Evolutionary conservation across 2,329 filamentous ascomycete genomes (phyloP).

Genomic region (Penicillium sp.): DNA sequence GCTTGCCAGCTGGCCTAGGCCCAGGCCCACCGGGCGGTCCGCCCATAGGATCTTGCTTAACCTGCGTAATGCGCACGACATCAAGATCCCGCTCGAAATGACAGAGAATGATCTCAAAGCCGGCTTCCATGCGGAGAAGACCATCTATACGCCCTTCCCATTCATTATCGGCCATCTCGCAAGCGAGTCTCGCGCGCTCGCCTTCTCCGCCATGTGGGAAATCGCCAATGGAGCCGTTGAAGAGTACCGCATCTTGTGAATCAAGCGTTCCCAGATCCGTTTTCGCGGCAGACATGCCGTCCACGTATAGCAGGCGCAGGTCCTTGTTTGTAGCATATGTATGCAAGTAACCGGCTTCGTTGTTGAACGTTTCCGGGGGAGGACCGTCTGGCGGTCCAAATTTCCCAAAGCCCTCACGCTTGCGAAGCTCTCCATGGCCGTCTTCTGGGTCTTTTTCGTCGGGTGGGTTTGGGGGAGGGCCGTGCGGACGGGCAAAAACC

Average conservation of each 20-base stretch:
- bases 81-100: constrained; percentile 54
- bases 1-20: background rate
- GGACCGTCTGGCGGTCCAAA: background rate
- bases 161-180: constrained; percentile 52
- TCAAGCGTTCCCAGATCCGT: constrained; percentile 66
- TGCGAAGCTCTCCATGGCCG: constrained; percentile 2
- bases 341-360: constrained; percentile 60
- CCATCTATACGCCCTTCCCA: constrained; percentile 61
- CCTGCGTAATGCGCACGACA: constrained; percentile 34
- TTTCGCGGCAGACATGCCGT: constrained; percentile 70
- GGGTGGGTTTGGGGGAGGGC: constrained; percentile 11
- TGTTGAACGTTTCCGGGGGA: background rate
- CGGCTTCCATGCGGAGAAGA: constrained; percentile 67
- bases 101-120: constrained; percentile 71
- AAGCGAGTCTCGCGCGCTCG: constrained; percentile 57
- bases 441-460: background rate
- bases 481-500: constrained; percentile 55
- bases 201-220: constrained; percentile 40
- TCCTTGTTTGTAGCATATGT: constrained; percentile 62
- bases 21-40: background rate
- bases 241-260: constrained; percentile 64
- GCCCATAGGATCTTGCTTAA: constrained; percentile 8
- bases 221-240: constrained; percentile 35
- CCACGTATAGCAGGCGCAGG: constrained; percentile 66
- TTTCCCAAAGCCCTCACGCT: constrained; percentile 5